Evolutionary conservation across 139 green algal genomes (phyloP).

Genomic region (Tetratostichococcus sp.): DNA sequence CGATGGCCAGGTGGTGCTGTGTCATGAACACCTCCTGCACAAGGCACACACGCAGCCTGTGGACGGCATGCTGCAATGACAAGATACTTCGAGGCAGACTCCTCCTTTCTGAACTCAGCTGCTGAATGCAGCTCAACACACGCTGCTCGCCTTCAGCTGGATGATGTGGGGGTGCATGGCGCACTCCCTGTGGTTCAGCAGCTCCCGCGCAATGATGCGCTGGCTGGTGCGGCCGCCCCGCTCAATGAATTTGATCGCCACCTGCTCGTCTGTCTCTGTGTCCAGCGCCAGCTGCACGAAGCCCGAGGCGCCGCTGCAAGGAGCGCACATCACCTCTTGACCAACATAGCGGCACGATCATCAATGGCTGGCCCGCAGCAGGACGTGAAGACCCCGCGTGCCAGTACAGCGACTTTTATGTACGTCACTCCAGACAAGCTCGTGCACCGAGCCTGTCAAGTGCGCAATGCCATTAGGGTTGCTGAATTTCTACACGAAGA

Average conservation of each 20-base stretch:
- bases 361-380: no score
- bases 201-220: constrained; percentile 77
- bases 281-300: constrained; percentile 1
- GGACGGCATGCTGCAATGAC: no score
- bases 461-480: no score
- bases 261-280: constrained; percentile 22
- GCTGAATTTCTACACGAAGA: no score
- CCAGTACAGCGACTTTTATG: no score
- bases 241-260: constrained; percentile 74
- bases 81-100: no score
- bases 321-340: neutral
- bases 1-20: constrained; percentile 73
- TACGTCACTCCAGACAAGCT: no score
- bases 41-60: no score
- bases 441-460: no score
- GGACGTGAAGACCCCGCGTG: no score
- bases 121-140: neutral
- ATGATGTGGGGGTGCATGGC: constrained; percentile 93
- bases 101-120: no score
- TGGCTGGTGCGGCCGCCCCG: constrained; percentile 45
- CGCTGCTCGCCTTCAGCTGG: constrained; percentile 66
- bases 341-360: no score
- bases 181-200: constrained; percentile 84
- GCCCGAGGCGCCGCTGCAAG: neutral
- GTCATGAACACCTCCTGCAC: constrained; percentile 74